Evolutionary conservation across 768 basidiomycete species (phyloP), one percentile per base, ranked within the genome.

Genomic region (Suillus cothurnatus): DNA sequence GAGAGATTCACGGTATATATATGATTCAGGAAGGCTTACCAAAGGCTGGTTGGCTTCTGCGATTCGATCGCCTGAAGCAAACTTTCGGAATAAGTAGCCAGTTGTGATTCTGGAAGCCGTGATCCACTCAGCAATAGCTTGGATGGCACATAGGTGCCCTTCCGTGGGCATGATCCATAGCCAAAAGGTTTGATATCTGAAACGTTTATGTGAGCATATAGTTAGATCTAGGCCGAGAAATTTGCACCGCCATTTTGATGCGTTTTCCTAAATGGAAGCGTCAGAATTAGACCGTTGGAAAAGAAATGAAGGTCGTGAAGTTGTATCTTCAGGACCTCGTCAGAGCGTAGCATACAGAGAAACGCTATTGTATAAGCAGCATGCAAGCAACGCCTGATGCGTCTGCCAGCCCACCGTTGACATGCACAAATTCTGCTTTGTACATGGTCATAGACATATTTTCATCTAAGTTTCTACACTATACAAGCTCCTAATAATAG

Each of bases 241-340:
- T 17, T 52, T 62, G 31, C 62, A 76, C 78, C 70, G 41, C 77
- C 74, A 66, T 67, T 69, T 53, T 75, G 78, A 59, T 71, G 57
- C 4, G 71, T 77, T 61, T 78, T 79, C 0, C 69, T 64, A 39
- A 71, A 76, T 23, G 69, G 68, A 9, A 78, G 62, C 1, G 57
- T 71, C 39, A 78, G 64, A 14, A 66, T 63, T 8, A 75, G 61
- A 8, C 67, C 59, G 1, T 32, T 59, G 19, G 28, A 31, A 23
- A 70, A n/a, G 19, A 65, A 6, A 3, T 57, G 53, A 21, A 75
- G 63, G 19, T 79, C 66, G 23, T 76, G 68, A 15, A 68, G 28
- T 36, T 74, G 68, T 14, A 79, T 76, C 45, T 78, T 79, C 0
- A 80, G 68, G 5, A 76, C 78, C 56, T 80, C 77, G 57, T 79